Evolutionary conservation across 495 filamentous ascomycete genomes (phyloP).

Genomic region (Xylaria bambusicola): DNA sequence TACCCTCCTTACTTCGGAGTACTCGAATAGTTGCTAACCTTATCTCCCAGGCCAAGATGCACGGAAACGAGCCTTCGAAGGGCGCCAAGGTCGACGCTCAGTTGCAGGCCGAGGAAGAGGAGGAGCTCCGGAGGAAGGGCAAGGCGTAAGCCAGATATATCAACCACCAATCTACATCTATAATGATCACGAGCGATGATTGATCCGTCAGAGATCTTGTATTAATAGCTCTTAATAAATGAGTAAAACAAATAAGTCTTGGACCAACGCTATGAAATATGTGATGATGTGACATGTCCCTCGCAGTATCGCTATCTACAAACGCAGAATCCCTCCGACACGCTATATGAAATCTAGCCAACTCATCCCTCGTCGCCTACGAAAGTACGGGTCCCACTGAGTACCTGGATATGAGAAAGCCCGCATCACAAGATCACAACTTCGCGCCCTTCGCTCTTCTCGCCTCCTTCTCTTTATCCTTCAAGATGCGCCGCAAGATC

Average conservation of each 20-base stretch:
- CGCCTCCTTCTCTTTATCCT: constrained; percentile 75
- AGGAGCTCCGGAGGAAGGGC: constrained; percentile 59
- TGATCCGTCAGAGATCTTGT: neutral
- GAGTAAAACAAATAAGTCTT: too few species aligned
- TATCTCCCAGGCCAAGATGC: constrained; percentile 54
- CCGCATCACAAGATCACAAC: constrained; percentile 33
- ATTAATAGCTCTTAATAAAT: constrained; percentile 3
- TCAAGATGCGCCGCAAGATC: constrained; percentile 78
- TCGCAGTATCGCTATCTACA: too few species aligned
- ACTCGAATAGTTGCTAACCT: neutral
- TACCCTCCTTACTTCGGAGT: neutral
- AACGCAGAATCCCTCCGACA: too few species aligned
- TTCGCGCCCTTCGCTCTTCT: constrained; percentile 62
- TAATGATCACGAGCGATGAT: neutral
- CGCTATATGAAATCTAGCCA: too few species aligned
- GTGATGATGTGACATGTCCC: too few species aligned
- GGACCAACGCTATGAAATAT: too few species aligned
- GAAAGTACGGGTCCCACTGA: too few species aligned
- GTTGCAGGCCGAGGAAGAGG: constrained; percentile 64
- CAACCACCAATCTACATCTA: too few species aligned
- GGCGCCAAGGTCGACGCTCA: constrained; percentile 68
- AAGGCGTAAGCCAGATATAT: constrained; percentile 25
- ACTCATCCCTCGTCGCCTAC: too few species aligned
- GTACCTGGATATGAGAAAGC: too few species aligned
- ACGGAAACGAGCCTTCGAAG: constrained; percentile 66